Conservation (phyloP, 352 stramenopile species). For the Phytophthora citricola region DNA sequence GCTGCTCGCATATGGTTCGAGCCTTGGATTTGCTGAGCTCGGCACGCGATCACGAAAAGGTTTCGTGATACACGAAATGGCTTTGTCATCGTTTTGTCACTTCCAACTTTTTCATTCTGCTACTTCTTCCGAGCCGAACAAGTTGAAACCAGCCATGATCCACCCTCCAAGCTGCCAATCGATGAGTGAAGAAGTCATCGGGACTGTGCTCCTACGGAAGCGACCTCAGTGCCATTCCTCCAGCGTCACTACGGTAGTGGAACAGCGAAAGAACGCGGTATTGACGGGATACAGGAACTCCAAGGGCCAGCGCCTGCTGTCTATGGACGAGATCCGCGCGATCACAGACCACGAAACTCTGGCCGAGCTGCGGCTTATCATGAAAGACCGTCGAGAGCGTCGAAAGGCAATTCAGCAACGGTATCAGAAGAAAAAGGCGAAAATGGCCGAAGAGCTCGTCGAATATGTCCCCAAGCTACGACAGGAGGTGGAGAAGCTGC, state of each 20-base stretch:
- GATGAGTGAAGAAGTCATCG: slow-evolving; percentile 4
- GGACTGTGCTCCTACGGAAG: not conserved
- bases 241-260: not conserved
- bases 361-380: not conserved
- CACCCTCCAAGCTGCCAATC: slow-evolving; percentile 5
- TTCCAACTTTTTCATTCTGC: not conserved
- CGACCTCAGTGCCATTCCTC: not conserved
- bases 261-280: not conserved
- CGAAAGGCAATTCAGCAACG: not conserved
- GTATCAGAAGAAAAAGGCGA: slow-evolving; percentile 3
- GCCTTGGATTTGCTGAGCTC: not conserved
- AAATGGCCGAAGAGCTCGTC: not conserved
- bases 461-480: not conserved
- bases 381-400: not conserved
- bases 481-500: not conserved
- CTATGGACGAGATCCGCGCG: not conserved
- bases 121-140: not conserved
- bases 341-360: not conserved
- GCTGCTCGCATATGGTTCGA: slow-evolving; percentile 1
- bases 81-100: not conserved
- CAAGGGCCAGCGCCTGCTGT: not conserved
- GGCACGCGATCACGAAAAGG: slow-evolving; percentile 2
- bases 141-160: not conserved
- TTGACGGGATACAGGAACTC: not conserved
- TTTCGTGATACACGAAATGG: not conserved